Conservation (phyloP, 176 grass and related monocot genomes). For the Saccharum spontaneum region DNA sequence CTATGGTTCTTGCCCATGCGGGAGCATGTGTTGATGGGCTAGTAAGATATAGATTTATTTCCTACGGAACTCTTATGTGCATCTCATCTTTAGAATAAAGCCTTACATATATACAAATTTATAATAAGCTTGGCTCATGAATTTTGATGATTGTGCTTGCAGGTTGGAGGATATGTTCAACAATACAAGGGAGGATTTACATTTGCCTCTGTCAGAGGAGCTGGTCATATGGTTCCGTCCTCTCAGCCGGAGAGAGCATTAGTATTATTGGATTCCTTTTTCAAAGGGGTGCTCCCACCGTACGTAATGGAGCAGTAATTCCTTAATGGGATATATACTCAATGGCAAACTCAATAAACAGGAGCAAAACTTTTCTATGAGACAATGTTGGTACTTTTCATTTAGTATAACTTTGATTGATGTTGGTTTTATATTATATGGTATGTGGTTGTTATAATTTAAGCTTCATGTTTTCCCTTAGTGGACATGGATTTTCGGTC, state of each 20-base stretch:
- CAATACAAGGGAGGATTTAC: constrained; percentile 48
- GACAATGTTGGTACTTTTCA: neutral
- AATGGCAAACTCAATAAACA: neutral
- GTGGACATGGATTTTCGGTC: neutral
- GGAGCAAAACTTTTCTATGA: too few species aligned
- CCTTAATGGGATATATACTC: neutral
- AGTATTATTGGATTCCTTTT: constrained; percentile 37
- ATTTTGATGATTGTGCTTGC: neutral
- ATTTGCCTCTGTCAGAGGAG: constrained; percentile 53
- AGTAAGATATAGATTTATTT: too few species aligned
- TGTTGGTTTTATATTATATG: too few species aligned
- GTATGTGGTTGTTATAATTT: neutral
- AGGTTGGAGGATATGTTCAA: constrained; percentile 49
- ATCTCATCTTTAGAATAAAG: too few species aligned
- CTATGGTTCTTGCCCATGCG: too few species aligned
- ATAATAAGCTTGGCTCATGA: neutral
- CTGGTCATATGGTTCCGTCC: constrained; percentile 55
- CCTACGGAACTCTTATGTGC: too few species aligned
- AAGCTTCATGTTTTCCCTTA: neutral
- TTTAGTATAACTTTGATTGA: neutral
- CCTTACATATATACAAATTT: neutral
- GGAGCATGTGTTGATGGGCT: too few species aligned
- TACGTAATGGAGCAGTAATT: neutral
- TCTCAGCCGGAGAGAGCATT: constrained; percentile 49
- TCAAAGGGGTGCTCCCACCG: constrained; percentile 46